phyloP scores from a whole-genome alignment of 176 grass and related monocot species.

The Eleusine coracana region DNA sequence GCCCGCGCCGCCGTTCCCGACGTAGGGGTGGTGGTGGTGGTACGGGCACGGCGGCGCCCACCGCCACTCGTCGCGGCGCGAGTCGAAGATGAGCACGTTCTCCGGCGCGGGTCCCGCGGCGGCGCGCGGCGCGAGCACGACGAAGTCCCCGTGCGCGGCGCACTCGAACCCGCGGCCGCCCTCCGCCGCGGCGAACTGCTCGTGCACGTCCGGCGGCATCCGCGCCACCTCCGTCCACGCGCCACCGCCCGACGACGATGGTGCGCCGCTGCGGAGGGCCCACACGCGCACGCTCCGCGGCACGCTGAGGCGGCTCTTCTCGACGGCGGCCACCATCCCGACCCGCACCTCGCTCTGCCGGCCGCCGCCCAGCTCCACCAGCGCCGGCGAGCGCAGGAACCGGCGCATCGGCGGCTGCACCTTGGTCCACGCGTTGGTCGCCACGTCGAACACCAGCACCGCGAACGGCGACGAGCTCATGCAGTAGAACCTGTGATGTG shows the following conservation, averaged over 20 bases:
- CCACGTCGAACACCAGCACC: slow-evolving; percentile 74
- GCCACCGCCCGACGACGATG: slow-evolving; percentile 28
- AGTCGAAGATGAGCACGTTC: slow-evolving; percentile 74
- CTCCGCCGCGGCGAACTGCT: slow-evolving; percentile 55
- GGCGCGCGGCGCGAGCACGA: slow-evolving; percentile 59
- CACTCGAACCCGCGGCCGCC: slow-evolving; percentile 74
- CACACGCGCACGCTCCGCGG: slow-evolving; percentile 89
- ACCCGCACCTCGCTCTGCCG: slow-evolving; percentile 49
- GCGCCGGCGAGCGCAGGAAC: slow-evolving; percentile 76
- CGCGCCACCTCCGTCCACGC: slow-evolving; percentile 77
- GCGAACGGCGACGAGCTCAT: slow-evolving; percentile 88
- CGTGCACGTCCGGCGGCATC: slow-evolving; percentile 78
- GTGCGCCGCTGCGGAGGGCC: slow-evolving; percentile 45
- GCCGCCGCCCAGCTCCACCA: slow-evolving; percentile 63
- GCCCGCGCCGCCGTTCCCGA: not conserved
- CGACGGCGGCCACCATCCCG: slow-evolving; percentile 75
- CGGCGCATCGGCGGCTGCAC: slow-evolving; percentile 89
- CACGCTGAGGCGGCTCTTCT: slow-evolving; percentile 94
- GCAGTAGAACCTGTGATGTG: slow-evolving; percentile 73
- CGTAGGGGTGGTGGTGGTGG: not conserved
- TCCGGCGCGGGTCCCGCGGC: not conserved
- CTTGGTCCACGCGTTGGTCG: slow-evolving; percentile 73
- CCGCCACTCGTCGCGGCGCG: slow-evolving; percentile 65
- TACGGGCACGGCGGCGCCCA: slow-evolving; percentile 81
- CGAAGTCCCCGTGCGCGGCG: slow-evolving; percentile 64